phyloP scores from a whole-genome alignment of 2,329 filamentous ascomycete species.

The Chrysoporthe cubensis region DNA sequence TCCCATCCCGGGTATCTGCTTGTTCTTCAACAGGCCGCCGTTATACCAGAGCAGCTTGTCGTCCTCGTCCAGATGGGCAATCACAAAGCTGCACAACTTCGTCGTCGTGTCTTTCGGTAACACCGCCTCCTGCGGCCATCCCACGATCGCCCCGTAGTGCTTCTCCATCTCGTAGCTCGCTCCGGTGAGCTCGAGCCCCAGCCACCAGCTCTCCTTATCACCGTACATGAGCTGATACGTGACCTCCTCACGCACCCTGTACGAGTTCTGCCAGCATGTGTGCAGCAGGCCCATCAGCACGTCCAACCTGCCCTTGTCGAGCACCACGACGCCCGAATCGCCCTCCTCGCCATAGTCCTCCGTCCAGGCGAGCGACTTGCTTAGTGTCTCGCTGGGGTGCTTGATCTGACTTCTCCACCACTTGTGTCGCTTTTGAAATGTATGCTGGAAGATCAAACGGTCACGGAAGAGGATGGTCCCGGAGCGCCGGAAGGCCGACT shows the following conservation, averaged over 20 bases:
- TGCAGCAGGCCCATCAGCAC: slow-evolving; percentile 47
- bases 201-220: slow-evolving; percentile 53
- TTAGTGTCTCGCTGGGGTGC: slow-evolving; percentile 39
- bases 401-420: slow-evolving; percentile 45
- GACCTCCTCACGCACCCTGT: slow-evolving; percentile 42
- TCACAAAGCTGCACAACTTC: slow-evolving; percentile 46
- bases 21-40: slow-evolving; percentile 47
- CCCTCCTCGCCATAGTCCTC: slow-evolving; percentile 47
- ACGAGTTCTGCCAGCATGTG: slow-evolving; percentile 49
- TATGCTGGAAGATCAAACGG: slow-evolving; percentile 43
- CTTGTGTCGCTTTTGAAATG: slow-evolving; percentile 39
- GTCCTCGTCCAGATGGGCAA: slow-evolving; percentile 46
- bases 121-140: slow-evolving; percentile 34
- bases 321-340: slow-evolving; percentile 47
- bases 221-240: slow-evolving; percentile 48
- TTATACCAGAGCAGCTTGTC: slow-evolving; percentile 48
- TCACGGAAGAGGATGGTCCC: slow-evolving; percentile 47
- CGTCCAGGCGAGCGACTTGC: slow-evolving; percentile 43
- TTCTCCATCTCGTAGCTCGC: slow-evolving; percentile 44
- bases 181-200: slow-evolving; percentile 46
- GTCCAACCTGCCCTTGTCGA: slow-evolving; percentile 44
- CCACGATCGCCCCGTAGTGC: slow-evolving; percentile 47
- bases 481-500: slow-evolving; percentile 37
- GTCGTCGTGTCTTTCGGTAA: background rate
- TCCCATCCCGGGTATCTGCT: slow-evolving; percentile 36